Evolutionary conservation across 257 asterid genomes (phyloP).

Genomic region (Agastache rugosa): DNA sequence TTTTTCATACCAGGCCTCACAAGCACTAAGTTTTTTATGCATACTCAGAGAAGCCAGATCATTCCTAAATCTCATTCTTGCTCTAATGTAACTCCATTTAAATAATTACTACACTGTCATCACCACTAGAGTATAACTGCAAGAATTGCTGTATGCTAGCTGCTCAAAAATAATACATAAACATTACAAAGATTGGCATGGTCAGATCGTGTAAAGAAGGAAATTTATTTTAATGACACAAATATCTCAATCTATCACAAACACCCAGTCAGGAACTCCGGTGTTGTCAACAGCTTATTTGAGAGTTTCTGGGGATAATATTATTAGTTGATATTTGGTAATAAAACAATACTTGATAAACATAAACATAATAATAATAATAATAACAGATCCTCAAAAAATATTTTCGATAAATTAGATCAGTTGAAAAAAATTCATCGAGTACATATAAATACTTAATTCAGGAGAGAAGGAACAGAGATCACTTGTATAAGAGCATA

Average conservation of each 20-base stretch:
- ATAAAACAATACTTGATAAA: background rate
- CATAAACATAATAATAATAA: background rate
- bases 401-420: background rate
- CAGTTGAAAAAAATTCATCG: background rate
- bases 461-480: background rate
- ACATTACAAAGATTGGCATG: background rate
- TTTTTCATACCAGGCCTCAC: constrained; percentile 5
- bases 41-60: constrained; percentile 1
- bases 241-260: constrained; percentile 5
- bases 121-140: background rate
- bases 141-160: no score
- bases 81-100: constrained; percentile 2
- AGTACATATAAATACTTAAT: background rate
- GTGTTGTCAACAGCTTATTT: constrained; percentile 1
- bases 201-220: background rate
- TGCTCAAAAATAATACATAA: no score
- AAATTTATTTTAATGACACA: background rate
- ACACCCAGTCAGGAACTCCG: background rate
- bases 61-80: background rate
- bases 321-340: background rate
- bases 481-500: background rate
- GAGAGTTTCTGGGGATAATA: background rate
- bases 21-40: background rate
- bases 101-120: constrained; percentile 10
- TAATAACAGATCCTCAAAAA: background rate